Conservation (phyloP, 2,329 filamentous ascomycete species). For the Monascus ruber region DNA sequence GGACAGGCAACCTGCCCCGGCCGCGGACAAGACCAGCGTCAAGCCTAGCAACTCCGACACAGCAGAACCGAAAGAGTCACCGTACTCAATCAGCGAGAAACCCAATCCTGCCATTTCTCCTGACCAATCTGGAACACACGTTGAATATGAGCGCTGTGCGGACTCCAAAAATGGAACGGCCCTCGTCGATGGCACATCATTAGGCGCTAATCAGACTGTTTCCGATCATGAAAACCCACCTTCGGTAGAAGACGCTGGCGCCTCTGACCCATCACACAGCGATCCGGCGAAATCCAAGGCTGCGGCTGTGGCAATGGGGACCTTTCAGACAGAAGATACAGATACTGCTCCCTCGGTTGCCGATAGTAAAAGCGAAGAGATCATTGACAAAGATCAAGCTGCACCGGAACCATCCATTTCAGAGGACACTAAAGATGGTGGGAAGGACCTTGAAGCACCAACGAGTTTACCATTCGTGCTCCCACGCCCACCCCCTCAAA, state of each 20-base stretch:
- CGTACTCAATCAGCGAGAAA: slow-evolving; percentile 28
- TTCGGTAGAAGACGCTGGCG: slow-evolving; percentile 7
- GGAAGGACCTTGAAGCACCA: slow-evolving; percentile 32
- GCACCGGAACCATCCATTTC: slow-evolving; percentile 52
- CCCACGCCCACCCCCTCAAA: slow-evolving; percentile 31
- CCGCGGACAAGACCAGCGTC: slow-evolving; percentile 29
- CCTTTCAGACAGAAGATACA: slow-evolving; percentile 8
- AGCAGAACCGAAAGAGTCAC: slow-evolving; percentile 27
- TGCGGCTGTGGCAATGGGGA: slow-evolving; percentile 5
- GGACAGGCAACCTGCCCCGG: slow-evolving; percentile 25
- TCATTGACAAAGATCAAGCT: slow-evolving; percentile 44
- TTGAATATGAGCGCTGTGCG: slow-evolving; percentile 18
- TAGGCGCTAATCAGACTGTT: slow-evolving; percentile 8
- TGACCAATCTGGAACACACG: slow-evolving; percentile 14
- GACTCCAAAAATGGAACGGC: slow-evolving; percentile 28
- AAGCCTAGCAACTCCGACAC: slow-evolving; percentile 29
- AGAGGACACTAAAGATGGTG: slow-evolving; percentile 40
- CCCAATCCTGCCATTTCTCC: slow-evolving; percentile 18
- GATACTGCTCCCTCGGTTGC: slow-evolving; percentile 4
- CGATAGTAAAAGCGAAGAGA: slow-evolving; percentile 9
- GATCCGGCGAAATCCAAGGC: slow-evolving; percentile 3
- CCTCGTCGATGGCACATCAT: slow-evolving; percentile 21
- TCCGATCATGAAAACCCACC: slow-evolving; percentile 5
- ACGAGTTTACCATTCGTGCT: slow-evolving; percentile 47
- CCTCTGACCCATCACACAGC: slow-evolving; percentile 1